Evolutionary conservation across 2,329 filamentous ascomycete species (phyloP), one percentile per base, ranked within the genome.

Genomic region (Trichoderma cornu-damae): DNA sequence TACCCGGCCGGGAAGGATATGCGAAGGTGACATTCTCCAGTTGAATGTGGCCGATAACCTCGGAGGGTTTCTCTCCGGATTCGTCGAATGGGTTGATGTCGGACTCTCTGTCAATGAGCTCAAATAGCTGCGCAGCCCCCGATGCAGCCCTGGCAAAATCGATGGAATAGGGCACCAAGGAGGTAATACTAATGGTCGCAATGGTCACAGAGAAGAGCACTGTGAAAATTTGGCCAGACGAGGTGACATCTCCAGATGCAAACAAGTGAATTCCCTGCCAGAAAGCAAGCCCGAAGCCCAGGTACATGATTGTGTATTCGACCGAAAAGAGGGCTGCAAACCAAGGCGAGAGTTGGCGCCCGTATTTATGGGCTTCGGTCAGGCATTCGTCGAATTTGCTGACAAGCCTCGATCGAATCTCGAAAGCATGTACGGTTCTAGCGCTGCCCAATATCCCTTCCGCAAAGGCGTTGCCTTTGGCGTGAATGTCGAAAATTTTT

Each of bases 1-100:
- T 68, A 2, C 73, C 70, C 0, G 76, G 75, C 0, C 78, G 66
- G 1, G 70, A 73, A 0, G 77, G 77, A 60, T 80, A 80, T 1
- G 71, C 65, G 58, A 79, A 77, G 1, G 64, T 68, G n/a, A 80
- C 62, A 16, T 72, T 69, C 6, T 73, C 66, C 9, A 79, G 60
- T 14, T 73, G 66, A 3, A 79, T 66, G 3, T 66, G 58, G 4
- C 73, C 72, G 2, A 63, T 24, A 1, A 68, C 68, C 14, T 68
- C 61, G 1, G 61, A 55, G 0, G 71, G 70, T 20, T 60, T 61
- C 38, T 68, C 67, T 14, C 73, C 72, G 5, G 65, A 60, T 7
- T 62, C 60, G 20, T 68, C 63, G 34, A 75, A 68, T 2, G 73
- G 70, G 32, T 75, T 65, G 16, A 75, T 74, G 1, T 64, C 60